Evolutionary conservation across 352 stramenopile genomes (phyloP).

Genomic region (Aphanomyces stellatus): DNA sequence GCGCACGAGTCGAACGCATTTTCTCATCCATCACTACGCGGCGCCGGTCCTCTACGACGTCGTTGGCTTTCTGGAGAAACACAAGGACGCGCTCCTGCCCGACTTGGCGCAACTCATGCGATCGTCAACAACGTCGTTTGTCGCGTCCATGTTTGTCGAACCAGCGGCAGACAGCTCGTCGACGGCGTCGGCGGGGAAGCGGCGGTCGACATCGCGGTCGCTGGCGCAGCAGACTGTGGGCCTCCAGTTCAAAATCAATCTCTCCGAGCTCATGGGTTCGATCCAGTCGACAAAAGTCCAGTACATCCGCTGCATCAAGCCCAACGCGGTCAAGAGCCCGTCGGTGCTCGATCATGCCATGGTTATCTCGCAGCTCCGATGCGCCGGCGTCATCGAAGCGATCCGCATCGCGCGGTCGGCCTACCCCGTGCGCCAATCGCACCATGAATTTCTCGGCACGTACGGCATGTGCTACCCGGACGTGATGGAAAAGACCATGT

Average conservation of each 20-base stretch:
- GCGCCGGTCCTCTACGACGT: slow-evolving; percentile 89
- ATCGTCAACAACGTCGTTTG: slow-evolving; percentile 49
- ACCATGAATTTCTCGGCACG: slow-evolving; percentile 74
- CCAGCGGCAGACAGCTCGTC: background rate
- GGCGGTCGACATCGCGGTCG: slow-evolving; percentile 36
- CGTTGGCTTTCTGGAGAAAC: slow-evolving; percentile 91
- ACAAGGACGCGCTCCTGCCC: slow-evolving; percentile 90
- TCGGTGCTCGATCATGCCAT: slow-evolving; percentile 82
- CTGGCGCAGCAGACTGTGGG: slow-evolving; percentile 54
- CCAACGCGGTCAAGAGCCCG: slow-evolving; percentile 93
- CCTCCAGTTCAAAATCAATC: slow-evolving; percentile 84
- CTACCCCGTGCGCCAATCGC: slow-evolving; percentile 93
- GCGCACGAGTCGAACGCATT: slow-evolving; percentile 68
- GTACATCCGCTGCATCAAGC: slow-evolving; percentile 99
- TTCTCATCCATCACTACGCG: slow-evolving; percentile 93
- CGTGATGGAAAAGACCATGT: background rate
- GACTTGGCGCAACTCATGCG: slow-evolving; percentile 86
- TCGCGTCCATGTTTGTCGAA: slow-evolving; percentile 40
- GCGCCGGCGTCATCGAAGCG: slow-evolving; percentile 98
- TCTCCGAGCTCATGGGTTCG: slow-evolving; percentile 89
- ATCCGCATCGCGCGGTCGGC: slow-evolving; percentile 96
- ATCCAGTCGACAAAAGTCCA: slow-evolving; percentile 94
- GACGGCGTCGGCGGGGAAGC: background rate
- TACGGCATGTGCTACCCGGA: slow-evolving; percentile 42
- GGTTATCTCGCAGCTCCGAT: slow-evolving; percentile 94